Base-by-base conservation (phyloP, 257 asterid species). In the Echites panduratus region DNA sequence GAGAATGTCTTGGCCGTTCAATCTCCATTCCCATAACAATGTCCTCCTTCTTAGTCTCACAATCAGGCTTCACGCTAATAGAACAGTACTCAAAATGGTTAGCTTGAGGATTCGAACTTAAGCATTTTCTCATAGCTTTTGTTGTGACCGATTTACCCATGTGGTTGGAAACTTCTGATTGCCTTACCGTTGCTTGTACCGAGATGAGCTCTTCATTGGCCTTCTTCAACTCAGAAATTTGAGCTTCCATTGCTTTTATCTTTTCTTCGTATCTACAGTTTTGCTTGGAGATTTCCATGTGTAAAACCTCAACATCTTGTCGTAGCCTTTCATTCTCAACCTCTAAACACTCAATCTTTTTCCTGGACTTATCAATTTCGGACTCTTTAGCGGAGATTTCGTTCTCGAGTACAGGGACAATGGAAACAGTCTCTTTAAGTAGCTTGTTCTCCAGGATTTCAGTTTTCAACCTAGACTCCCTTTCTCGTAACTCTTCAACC, bases 391-490 rank as follows among this genome's bases (percentile, higher is more conserved):
- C 57, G 17, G 72, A 40, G 70, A 90, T 89, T 88, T 88, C 86
- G 13, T 47, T 83, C 77, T 92, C 98, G 2, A 92, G 80, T 69
- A 89, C 83, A 0, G 97, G 97, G 14, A 91, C 76, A 77, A 91
- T 89, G 75, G 95, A 90, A 0, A 75, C 89, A 2, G 96, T 79
- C 56, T 90, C 95, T 63, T 69, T 83, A 7, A 85, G 77, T 57
- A 92, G 81, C 50, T 92, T 92, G 52, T 84, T 84, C 87, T 88
- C 96, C 70, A 92, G 67, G 0, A 92, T 80, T 75, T 92, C 90
- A 2, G 98, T 92, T 75, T 87, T 88, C 80, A 92, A 77, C 9
- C 86, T 77, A 4, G 96, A 92, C 71, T 92, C 96, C 7, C 92
- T 75, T 38, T 87, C 97, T 0, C 93, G 83, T 71, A 89, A 74